Evolutionary conservation across 106 monocot species (phyloP).

Genomic region (Posidonia australis): DNA sequence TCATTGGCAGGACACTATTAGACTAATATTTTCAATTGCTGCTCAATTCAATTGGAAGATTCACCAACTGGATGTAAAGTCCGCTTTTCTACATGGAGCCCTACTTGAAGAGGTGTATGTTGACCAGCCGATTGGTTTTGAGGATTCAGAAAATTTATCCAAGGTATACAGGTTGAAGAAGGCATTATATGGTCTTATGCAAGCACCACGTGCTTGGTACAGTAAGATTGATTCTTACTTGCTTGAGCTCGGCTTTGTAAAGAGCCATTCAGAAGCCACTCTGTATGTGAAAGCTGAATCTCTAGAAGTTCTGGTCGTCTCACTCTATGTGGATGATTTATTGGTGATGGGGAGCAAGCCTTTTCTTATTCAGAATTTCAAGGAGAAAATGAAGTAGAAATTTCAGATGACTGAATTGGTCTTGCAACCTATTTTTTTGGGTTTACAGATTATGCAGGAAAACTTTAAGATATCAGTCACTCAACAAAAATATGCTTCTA

Average conservation of each 20-base stretch:
- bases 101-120: neutral
- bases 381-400: too few species aligned
- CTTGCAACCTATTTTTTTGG: too few species aligned
- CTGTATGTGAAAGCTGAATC: neutral
- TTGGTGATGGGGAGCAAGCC: too few species aligned
- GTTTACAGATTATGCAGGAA: too few species aligned
- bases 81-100: neutral
- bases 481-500: too few species aligned
- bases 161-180: too few species aligned
- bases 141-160: neutral
- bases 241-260: neutral
- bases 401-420: too few species aligned
- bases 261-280: neutral
- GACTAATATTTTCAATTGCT: neutral
- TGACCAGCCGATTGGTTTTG: neutral
- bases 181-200: neutral
- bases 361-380: too few species aligned
- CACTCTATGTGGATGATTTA: too few species aligned
- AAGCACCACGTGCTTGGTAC: neutral
- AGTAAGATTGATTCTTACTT: neutral
- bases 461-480: too few species aligned
- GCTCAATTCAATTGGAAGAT: neutral
- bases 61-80: neutral
- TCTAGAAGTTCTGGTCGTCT: neutral
- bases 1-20: neutral